Percentiles rank a stretch among this genome's conserved stretches.
Conservation (phyloP, 495 filamentous ascomycete genomes). For the Trichocladium uniseriatum region DNA sequence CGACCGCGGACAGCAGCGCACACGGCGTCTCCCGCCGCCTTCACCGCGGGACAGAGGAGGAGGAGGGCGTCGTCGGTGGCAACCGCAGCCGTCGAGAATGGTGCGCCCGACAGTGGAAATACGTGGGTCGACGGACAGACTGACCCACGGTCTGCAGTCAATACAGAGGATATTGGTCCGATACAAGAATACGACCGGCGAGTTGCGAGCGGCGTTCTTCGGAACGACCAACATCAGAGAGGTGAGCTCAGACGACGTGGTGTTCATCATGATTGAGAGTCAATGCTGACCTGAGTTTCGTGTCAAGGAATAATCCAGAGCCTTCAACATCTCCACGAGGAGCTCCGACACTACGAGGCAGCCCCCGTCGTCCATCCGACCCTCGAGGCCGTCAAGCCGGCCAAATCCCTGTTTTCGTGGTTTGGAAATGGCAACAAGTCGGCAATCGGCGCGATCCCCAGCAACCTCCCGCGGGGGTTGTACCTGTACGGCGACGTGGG, state of each 20-base stretch:
- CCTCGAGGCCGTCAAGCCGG: slow-evolving; percentile 58
- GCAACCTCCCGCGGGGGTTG: slow-evolving; percentile 71
- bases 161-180: slow-evolving; percentile 51
- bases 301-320: slow-evolving; percentile 68
- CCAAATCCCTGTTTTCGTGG: slow-evolving; percentile 60
- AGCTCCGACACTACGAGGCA: slow-evolving; percentile 63
- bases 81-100: slow-evolving; percentile 23
- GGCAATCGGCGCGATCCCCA: slow-evolving; percentile 47
- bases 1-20: slow-evolving; percentile 2
- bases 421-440: slow-evolving; percentile 44
- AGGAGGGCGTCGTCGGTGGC: slow-evolving; percentile 25
- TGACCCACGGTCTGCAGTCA: slow-evolving; percentile 5
- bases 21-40: slow-evolving; percentile 11
- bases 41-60: slow-evolving; percentile 20
- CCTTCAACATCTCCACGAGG: slow-evolving; percentile 82
- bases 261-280: no score
- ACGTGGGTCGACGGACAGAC: background rate
- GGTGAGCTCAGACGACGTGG: slow-evolving; percentile 43
- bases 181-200: slow-evolving; percentile 78
- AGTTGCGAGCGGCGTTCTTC: slow-evolving; percentile 58
- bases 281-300: background rate
- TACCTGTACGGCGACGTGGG: slow-evolving; percentile 98
- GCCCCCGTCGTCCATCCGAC: slow-evolving; percentile 68
- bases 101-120: slow-evolving; percentile 8
- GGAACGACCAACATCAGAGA: slow-evolving; percentile 86